These are phyloP conservation scores for Diospyros kaki DNA, from an alignment of 148 eudicot species.

Conservation along the genomic window DNA sequence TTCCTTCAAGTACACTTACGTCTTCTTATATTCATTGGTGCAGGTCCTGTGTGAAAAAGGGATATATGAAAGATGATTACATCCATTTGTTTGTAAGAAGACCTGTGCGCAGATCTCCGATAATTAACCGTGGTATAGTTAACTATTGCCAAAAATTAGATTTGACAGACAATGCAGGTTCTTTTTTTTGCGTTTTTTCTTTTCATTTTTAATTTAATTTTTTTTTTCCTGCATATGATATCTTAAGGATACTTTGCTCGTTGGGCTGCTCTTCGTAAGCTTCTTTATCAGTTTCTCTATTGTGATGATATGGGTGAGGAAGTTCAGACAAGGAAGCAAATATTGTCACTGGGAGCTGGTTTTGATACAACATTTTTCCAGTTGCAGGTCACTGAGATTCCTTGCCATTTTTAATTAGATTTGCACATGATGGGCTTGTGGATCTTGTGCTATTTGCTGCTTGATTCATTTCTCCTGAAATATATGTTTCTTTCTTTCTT, in stretches of 20 bases:
- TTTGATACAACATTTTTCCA: conserved; percentile 97
- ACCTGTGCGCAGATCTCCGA: conserved; percentile 95
- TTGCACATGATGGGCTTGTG: neutral
- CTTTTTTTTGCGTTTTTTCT: neutral
- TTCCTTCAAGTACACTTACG: too few relatives aligned
- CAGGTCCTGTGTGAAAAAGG: conserved; percentile 95
- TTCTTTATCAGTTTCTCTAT: conserved; percentile 72
- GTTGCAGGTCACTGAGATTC: conserved; percentile 54
- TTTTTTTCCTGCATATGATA: neutral
- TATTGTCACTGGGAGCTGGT: conserved; percentile 93
- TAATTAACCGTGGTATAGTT: conserved; percentile 84
- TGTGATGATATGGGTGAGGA: conserved; percentile 35
- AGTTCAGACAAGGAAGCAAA: conserved; percentile 64
- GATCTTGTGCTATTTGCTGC: neutral
- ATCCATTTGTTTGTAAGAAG: conserved; percentile 85
- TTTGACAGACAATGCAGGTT: neutral
- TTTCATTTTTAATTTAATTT: conserved; percentile 3
- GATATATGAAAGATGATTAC: conserved; percentile 92
- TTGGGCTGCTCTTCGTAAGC: conserved; percentile 82
- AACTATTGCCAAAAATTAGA: conserved; percentile 9
- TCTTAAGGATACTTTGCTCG: conserved; percentile 88
- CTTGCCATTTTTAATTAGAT: neutral
- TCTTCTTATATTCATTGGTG: conserved; percentile 17
- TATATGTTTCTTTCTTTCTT: neutral
- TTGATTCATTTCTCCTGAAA: neutral